A percentile compares a stretch with the other conserved stretches of the same genome.
These are phyloP conservation scores for Neophaeococcomyces mojaviensis DNA, from an alignment of 2,329 filamentous ascomycete genomes.

Conservation along the genomic window DNA sequence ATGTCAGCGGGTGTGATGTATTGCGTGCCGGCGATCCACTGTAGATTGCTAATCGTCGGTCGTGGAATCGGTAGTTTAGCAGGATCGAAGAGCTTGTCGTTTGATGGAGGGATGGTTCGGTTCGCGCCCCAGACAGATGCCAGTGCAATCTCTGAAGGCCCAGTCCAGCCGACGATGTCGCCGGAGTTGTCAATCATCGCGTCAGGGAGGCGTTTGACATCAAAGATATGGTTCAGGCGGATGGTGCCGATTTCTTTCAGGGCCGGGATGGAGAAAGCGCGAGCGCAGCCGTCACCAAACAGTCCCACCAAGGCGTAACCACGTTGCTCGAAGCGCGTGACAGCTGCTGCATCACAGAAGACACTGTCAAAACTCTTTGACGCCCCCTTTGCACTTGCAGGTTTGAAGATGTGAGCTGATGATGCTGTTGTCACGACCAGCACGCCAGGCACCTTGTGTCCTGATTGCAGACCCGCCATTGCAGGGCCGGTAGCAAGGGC, in stretches of 20 bases:
- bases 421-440: conserved; percentile 67
- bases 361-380: conserved; percentile 80
- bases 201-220: conserved; percentile 62
- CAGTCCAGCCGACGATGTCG: conserved; percentile 79
- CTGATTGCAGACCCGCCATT: conserved; percentile 69
- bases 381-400: conserved; percentile 78
- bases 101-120: conserved; percentile 51
- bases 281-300: conserved; percentile 72
- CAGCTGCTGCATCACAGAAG: conserved; percentile 71
- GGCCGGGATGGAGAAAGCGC: conserved; percentile 78
- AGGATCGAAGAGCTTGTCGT: conserved; percentile 75
- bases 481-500: conserved; percentile 67
- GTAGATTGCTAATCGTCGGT: conserved; percentile 87
- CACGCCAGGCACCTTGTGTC: conserved; percentile 68
- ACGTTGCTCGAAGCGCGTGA: conserved; percentile 66
- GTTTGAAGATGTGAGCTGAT: conserved; percentile 81
- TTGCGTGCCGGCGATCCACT: conserved; percentile 95
- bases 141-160: conserved; percentile 75
- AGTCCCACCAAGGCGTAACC: conserved; percentile 75
- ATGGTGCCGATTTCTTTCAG: conserved; percentile 73
- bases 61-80: conserved; percentile 65
- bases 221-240: conserved; percentile 58
- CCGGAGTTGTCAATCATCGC: conserved; percentile 68
- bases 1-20: conserved; percentile 80
- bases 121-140: conserved; percentile 80